phyloP scores from a whole-genome alignment of 164 flowering plant genomes.

The Litsea cubeba region DNA sequence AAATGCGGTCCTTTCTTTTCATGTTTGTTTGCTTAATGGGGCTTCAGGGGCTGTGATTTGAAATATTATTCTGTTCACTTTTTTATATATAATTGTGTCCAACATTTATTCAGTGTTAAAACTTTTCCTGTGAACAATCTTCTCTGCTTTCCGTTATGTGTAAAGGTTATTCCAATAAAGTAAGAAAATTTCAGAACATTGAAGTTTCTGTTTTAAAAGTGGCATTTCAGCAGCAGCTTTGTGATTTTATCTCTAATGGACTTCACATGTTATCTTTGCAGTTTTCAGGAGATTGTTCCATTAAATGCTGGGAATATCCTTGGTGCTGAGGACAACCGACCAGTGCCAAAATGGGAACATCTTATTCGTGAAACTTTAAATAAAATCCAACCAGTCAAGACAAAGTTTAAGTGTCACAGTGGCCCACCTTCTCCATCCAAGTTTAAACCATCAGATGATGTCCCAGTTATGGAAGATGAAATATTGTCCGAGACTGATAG shows the following conservation, averaged over 20 bases:
- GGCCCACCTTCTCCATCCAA: constrained; percentile 93
- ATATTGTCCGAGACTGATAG: constrained; percentile 51
- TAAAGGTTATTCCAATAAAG: background rate
- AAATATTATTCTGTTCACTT: no score
- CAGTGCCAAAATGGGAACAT: constrained; percentile 74
- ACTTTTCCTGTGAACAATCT: background rate
- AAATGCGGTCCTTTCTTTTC: no score
- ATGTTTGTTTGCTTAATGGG: no score
- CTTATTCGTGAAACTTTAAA: constrained; percentile 72
- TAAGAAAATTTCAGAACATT: background rate
- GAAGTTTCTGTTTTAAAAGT: background rate
- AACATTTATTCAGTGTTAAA: background rate
- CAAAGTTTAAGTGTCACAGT: constrained; percentile 62
- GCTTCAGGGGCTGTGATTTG: background rate
- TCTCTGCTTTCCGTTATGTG: background rate
- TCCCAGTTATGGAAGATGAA: constrained; percentile 63
- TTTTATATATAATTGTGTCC: background rate
- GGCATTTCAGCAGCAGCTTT: background rate
- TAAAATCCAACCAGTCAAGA: constrained; percentile 38
- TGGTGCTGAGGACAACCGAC: constrained; percentile 86
- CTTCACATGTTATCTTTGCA: constrained; percentile 23
- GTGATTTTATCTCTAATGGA: background rate
- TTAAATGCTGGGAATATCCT: constrained; percentile 90
- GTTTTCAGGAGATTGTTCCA: constrained; percentile 95
- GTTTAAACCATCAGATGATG: constrained; percentile 72